A percentile compares a stretch with the other conserved stretches of the same genome.
Evolutionary conservation across 2,329 filamentous ascomycete genomes (phyloP).

Genomic region (Leptodontidium sp.): DNA sequence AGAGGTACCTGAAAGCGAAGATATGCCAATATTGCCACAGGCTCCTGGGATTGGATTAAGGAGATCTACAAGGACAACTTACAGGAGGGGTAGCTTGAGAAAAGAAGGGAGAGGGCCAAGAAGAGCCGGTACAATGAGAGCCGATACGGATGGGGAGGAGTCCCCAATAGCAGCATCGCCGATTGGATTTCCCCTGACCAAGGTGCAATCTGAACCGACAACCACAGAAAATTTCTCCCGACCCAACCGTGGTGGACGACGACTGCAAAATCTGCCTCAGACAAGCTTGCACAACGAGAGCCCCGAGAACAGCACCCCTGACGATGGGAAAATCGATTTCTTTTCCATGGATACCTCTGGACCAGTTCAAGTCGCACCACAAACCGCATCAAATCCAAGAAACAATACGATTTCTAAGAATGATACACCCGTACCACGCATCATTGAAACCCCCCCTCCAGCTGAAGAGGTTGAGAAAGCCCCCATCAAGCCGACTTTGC

Average conservation of each 20-base stretch:
- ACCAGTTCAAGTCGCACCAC: conserved; percentile 21
- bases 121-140: conserved; percentile 66
- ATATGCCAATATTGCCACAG: conserved; percentile 86
- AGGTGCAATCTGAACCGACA: conserved; percentile 76
- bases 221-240: conserved; percentile 68
- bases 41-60: conserved; percentile 81
- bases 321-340: conserved; percentile 33
- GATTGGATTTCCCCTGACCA: conserved; percentile 55
- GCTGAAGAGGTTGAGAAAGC: conserved; percentile 37
- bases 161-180: conserved; percentile 57
- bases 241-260: conserved; percentile 50
- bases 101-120: conserved; percentile 79
- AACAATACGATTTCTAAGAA: conserved; percentile 42
- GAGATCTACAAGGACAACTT: conserved; percentile 90
- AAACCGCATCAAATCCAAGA: conserved; percentile 45
- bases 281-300: conserved; percentile 24
- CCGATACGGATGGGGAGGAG: conserved; percentile 64
- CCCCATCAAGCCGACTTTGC: conserved; percentile 28
- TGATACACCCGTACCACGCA: conserved; percentile 59
- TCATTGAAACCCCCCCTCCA: conserved; percentile 69
- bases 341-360: conserved; percentile 14
- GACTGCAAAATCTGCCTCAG: conserved; percentile 40
- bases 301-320: conserved; percentile 26
- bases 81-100: conserved; percentile 85
- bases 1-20: conserved; percentile 60